Conservation (phyloP, 805 yeast species). For the Candida insectalens region DNA sequence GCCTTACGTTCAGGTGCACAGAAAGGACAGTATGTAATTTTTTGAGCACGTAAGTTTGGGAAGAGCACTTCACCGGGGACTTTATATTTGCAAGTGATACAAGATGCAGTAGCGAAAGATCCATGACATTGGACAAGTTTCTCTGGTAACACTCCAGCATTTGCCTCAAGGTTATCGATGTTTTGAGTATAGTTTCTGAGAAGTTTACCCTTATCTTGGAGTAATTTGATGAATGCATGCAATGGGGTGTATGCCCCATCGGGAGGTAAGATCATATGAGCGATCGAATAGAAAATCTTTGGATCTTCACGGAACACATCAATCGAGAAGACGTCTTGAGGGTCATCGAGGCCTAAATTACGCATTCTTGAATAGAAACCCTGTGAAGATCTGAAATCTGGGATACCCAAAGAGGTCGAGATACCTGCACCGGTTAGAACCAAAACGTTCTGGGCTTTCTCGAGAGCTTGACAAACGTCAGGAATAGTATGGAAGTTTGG, state of each 20-base stretch:
- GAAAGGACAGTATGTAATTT: conserved; percentile 64
- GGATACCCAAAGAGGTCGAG: conserved; percentile 82
- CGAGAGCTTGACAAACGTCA: conserved; percentile 43
- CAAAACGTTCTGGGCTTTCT: conserved; percentile 48
- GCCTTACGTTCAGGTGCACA: conserved; percentile 39
- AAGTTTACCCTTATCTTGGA: conserved; percentile 69
- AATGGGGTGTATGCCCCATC: conserved; percentile 58
- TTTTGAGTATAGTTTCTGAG: conserved; percentile 85
- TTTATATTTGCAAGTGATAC: conserved; percentile 62
- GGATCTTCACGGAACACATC: conserved; percentile 70
- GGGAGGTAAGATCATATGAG: conserved; percentile 77
- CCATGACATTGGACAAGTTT: conserved; percentile 87
- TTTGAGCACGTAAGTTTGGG: conserved; percentile 44
- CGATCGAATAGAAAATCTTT: conserved; percentile 72
- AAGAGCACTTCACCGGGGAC: conserved; percentile 60
- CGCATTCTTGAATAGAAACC: conserved; percentile 71
- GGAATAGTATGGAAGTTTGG: conserved; percentile 47
- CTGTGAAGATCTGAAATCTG: conserved; percentile 83
- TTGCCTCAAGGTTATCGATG: conserved; percentile 78
- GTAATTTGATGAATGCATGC: conserved; percentile 66
- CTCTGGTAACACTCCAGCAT: conserved; percentile 61
- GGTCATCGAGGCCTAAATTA: conserved; percentile 67
- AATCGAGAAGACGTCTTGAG: conserved; percentile 82
- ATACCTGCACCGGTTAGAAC: conserved; percentile 92
- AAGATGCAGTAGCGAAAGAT: conserved; percentile 80